These are phyloP conservation scores for Pyricularia grisea DNA, from an alignment of 2,329 filamentous ascomycete genomes.

Conservation along the genomic window DNA sequence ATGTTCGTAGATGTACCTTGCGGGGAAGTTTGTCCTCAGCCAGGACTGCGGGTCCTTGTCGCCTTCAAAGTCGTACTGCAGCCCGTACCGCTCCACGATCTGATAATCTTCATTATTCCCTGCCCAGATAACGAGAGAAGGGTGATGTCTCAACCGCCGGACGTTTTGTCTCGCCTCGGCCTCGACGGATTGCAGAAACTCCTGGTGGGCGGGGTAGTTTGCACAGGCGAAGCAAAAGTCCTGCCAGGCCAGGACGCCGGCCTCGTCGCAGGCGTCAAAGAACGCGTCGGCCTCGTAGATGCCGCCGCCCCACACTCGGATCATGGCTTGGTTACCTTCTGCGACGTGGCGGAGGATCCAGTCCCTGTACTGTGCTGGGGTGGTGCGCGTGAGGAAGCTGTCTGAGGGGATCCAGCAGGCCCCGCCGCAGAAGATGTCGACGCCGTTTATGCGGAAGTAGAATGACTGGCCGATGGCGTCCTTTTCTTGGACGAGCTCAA, in stretches of 20 bases:
- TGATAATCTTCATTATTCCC: constrained; percentile 97
- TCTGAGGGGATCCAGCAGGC: constrained; percentile 81
- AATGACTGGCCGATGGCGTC: constrained; percentile 64
- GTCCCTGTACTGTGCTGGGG: constrained; percentile 54
- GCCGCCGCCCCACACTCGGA: constrained; percentile 69
- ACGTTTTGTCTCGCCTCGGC: constrained; percentile 58
- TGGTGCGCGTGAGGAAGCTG: constrained; percentile 65
- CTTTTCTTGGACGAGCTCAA: constrained; percentile 47
- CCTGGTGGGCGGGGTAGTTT: constrained; percentile 56
- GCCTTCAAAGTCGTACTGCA: constrained; percentile 64
- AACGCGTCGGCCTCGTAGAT: constrained; percentile 63
- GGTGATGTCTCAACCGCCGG: constrained; percentile 70
- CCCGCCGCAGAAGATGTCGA: constrained; percentile 70
- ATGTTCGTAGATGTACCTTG: constrained; percentile 91
- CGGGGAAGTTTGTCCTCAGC: constrained; percentile 82
- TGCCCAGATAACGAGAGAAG: constrained; percentile 78
- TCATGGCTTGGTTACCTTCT: constrained; percentile 73
- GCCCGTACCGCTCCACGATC: constrained; percentile 60
- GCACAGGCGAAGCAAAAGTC: constrained; percentile 67
- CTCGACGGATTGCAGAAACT: constrained; percentile 48
- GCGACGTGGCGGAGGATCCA: constrained; percentile 63
- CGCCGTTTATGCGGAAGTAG: constrained; percentile 69
- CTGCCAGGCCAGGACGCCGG: constrained; percentile 65
- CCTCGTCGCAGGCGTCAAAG: constrained; percentile 61
- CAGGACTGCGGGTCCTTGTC: constrained; percentile 76